Base-by-base conservation (phyloP, 129 eudicot species). In the Gnaphalium uliginosum region DNA sequence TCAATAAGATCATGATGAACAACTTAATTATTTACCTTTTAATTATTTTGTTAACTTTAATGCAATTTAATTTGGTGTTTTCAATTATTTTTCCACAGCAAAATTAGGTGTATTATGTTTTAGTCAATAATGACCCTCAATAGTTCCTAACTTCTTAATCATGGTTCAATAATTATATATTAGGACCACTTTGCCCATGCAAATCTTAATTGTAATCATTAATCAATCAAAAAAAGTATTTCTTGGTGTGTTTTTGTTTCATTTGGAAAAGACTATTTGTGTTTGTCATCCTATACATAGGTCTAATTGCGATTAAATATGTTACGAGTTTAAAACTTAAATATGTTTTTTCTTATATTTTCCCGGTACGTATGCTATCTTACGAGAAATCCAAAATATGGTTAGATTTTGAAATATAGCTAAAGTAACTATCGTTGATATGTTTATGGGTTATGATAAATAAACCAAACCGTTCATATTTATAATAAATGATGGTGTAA, bases 61-160 rank as follows among this genome's bases (percentile, higher is more conserved):
- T 77, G 81, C 81, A 37, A 57, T 54, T 76, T 54, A 66, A 66
- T 67, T 56, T 9, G 43, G 39, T 15, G 59, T 54, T 67, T 54
- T 23, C 68, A 76, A 66, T 68, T 68, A 68, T 68, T 77, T 18
- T 8, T 58, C 56, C 61, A 39, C 81, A 77, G 75, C 60, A 68
- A 68, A 68, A 68, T 68, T 77, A 77, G 75, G 75, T 77, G 62
- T 68, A 61, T 68, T 27, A 64, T 77, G 54, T 25, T 33, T 76
- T 24, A 57, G 81, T 68, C 81, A 56, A 41, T 68, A 68, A 68
- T 57, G 75, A 68, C 6, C 69, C 68, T 77, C 50, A 19, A n/a
- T 50, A 22, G 32, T 53, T 53, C 11, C 11, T 32, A 64, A 30
- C 22, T 29, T 17, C 6, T 5, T 64, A 78, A 78, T 78, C 81